Base-by-base conservation (phyloP, 371 early-diverging fungal species). In the Apophysomyces elegans region DNA sequence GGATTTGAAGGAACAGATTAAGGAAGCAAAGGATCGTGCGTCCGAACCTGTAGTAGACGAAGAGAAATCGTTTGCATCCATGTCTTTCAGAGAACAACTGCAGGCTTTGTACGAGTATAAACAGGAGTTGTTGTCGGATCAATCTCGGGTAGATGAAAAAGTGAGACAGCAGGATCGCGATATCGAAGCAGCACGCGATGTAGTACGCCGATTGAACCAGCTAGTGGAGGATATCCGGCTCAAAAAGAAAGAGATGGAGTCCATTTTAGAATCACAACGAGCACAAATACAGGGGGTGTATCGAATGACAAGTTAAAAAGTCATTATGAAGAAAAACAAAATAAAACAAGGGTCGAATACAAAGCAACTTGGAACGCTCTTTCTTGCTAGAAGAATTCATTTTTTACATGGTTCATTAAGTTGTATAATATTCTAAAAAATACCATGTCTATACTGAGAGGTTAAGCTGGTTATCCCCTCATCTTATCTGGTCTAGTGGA, bases 41-140 rank as follows among this genome's bases (percentile, higher is more conserved):
- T 56, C 62, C 26, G 54, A 45, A 18, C 58, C 36, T n/a, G 38
- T 26, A 13, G 39, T 9, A 36, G 58, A 68, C n/a, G 39, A 36
- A 12, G 32, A 59, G 7, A 47, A 58, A 7, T 41, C 65, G 43
- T 65, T 65, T 36, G 38, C 56, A 8, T 68, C 63, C 7, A 38
- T 39, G 18, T 38, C 70, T 1, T 21, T 66, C 11, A 43, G 62
- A 56, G 63, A 65, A 7, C 66, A 70, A 38, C 65, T 66, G 26
- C 66, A 70, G 14, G 66, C 65, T 11, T 50, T 70, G n/a, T 70
- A 70, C 14, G 70, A 70, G n/a, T 70, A 70, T 11, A 70, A 66
- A 37, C 58, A 66, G 46, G 43, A 62, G 36, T 63, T 66, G 45
- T 58, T 70, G 37, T 58, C 66, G 13, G 66, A 70, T 26, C 61